A percentile compares a stretch with the other conserved stretches of the same genome.
Conservation (phyloP, 1,284 basidiomycete species). For the Austroboletus olivaceoglutinosus region DNA sequence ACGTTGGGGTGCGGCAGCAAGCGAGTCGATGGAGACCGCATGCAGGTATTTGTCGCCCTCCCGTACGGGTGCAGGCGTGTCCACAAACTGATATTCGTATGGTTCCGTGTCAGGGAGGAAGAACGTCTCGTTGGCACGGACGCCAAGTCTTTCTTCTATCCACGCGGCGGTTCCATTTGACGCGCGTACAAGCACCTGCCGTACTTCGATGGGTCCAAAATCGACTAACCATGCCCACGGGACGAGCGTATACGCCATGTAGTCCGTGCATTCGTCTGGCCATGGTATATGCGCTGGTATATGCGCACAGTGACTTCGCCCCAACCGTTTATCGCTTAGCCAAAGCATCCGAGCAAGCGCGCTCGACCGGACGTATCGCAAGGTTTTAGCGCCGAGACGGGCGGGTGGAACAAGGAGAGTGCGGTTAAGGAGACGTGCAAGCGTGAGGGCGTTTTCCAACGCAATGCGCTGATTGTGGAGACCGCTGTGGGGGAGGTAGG, state of each 20-base stretch:
- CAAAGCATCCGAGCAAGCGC: slow-evolving; percentile 49
- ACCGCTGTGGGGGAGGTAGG: slow-evolving; percentile 75
- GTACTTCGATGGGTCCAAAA: slow-evolving; percentile 28
- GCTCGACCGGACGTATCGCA: slow-evolving; percentile 62
- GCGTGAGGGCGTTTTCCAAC: slow-evolving; percentile 73
- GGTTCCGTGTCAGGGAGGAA: slow-evolving; percentile 50
- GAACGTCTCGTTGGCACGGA: slow-evolving; percentile 43
- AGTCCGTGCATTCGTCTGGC: slow-evolving; percentile 58
- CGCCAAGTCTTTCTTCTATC: slow-evolving; percentile 43
- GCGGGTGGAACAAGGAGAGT: slow-evolving; percentile 73
- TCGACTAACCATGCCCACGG: slow-evolving; percentile 73
- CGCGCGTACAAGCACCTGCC: slow-evolving; percentile 43
- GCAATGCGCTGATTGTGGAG: slow-evolving; percentile 85
- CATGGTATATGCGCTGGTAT: slow-evolving; percentile 31
- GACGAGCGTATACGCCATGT: slow-evolving; percentile 57
- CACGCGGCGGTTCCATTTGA: slow-evolving; percentile 51
- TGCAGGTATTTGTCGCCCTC: slow-evolving; percentile 41
- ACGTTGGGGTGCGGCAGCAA: slow-evolving; percentile 31
- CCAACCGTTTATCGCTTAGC: slow-evolving; percentile 48
- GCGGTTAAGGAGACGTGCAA: slow-evolving; percentile 66
- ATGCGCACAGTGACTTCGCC: slow-evolving; percentile 50
- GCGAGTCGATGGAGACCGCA: slow-evolving; percentile 31
- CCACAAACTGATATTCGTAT: slow-evolving; percentile 68
- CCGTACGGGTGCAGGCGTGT: slow-evolving; percentile 39
- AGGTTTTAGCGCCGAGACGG: slow-evolving; percentile 58